A percentile compares a stretch with the other conserved stretches of the same genome.
These are phyloP conservation scores for Yarrowia sp. DNA, from an alignment of 805 yeast genomes.

Conservation along the genomic window DNA sequence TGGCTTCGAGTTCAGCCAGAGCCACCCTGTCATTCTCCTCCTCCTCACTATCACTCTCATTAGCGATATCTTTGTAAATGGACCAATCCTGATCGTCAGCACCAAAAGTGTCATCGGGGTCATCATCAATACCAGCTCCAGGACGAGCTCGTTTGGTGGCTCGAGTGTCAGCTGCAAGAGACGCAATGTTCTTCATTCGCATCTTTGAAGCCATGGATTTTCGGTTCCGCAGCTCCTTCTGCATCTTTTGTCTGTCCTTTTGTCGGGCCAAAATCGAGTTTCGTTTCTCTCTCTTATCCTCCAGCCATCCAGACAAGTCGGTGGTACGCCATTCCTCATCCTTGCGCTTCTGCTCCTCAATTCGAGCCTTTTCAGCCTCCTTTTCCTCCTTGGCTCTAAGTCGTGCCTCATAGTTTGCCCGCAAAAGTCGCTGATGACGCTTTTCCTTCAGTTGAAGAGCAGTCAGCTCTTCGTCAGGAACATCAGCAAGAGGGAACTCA, in stretches of 20 bases:
- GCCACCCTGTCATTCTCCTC: conserved; percentile 61
- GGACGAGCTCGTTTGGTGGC: conserved; percentile 33
- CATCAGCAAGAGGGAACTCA: conserved; percentile 68
- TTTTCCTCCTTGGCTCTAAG: conserved; percentile 78
- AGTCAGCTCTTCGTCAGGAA: conserved; percentile 78
- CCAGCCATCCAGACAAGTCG: conserved; percentile 79
- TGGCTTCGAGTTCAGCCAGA: conserved; percentile 57
- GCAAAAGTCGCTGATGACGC: conserved; percentile 74
- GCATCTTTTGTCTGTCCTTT: conserved; percentile 66
- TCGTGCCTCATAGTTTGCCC: conserved; percentile 87
- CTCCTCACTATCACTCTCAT: conserved; percentile 71
- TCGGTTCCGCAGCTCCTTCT: conserved; percentile 78
- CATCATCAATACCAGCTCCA: conserved; percentile 46
- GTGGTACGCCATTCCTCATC: conserved; percentile 76
- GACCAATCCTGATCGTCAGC: conserved; percentile 96
- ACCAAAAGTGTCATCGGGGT: conserved; percentile 91
- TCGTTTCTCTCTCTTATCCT: conserved; percentile 61
- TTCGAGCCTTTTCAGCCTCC: conserved; percentile 57
- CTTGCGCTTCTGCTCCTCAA: conserved; percentile 57
- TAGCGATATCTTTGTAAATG: conserved; percentile 78
- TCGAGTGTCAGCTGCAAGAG: conserved; percentile 67
- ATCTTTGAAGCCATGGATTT: conserved; percentile 89
- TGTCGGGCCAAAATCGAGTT: conserved; percentile 56
- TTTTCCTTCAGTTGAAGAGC: conserved; percentile 85
- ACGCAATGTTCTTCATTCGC: conserved; percentile 87